Base-by-base conservation (phyloP, 1,284 basidiomycete species). In the Mycena citricolor region DNA sequence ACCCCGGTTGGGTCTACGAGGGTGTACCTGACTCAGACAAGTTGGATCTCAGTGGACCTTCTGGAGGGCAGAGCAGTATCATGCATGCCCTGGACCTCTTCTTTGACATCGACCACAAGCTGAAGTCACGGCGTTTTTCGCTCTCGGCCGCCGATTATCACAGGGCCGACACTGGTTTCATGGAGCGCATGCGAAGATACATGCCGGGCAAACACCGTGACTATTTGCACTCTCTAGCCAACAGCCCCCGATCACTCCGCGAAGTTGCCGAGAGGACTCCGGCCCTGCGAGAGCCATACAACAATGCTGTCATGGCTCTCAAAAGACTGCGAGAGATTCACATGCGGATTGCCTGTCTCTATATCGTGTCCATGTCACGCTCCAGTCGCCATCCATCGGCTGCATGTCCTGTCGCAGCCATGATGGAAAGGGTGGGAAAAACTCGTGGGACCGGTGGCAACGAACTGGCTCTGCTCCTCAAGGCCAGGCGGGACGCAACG, bases 31-130 rank as follows among this genome's bases (percentile, higher is more conserved):
- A 79, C 13, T 73, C 66, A 10, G 73, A 77, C 16, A n/a, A n/a
- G n/a, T n/a, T n/a, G n/a, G n/a, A n/a, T n/a, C 76, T 86, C 42
- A 86, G 83, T 16, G 94, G 95, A 0, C 94, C 95, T 3, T 92
- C 88, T 11, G 94, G 92, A 1, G 94, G 95, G 2, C 94, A 98
- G 69, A 92, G 87, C 62, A 86, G 86, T 26, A 76, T 94, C 47
- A 91, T 98, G 70, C 86, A 88, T 41, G 79, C 83, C 8, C 65
- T 86, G 14, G 86, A 89, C 57, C 80, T 93, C 65, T 86, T 90
- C 68, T 71, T 88, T 22, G 84, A 84, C 52, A 75, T 88, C 50
- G 84, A 97, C 64, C 85, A 91, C 63, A 83, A 85, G 53, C 81
- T 92, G 62, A 71, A 79, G 43, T 74, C 83, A 54, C 73, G 81